These are phyloP conservation scores for Proliferodiscus dingleyae DNA, from an alignment of 2,329 filamentous ascomycete genomes.

Conservation along the genomic window DNA sequence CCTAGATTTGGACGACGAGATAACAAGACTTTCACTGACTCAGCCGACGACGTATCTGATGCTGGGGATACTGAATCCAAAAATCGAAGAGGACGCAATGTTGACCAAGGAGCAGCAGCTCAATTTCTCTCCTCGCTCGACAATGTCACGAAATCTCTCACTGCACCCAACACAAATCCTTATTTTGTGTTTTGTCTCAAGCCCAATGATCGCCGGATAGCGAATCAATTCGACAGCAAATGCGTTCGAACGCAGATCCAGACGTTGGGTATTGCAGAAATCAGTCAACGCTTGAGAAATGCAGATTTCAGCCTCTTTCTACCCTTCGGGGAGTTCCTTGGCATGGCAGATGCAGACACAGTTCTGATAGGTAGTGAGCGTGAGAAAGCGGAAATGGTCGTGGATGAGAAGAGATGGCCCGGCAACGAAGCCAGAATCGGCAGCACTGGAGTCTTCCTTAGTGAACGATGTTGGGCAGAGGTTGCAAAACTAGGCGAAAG, in stretches of 20 bases:
- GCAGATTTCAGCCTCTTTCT: slow-evolving; percentile 95
- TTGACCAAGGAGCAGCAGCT: slow-evolving; percentile 81
- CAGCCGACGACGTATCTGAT: slow-evolving; percentile 44
- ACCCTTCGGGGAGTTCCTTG: slow-evolving; percentile 92
- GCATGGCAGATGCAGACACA: slow-evolving; percentile 76
- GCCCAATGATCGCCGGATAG: slow-evolving; percentile 92
- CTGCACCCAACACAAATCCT: slow-evolving; percentile 75
- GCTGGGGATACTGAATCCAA: slow-evolving; percentile 34
- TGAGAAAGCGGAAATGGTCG: slow-evolving; percentile 85
- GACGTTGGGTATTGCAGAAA: slow-evolving; percentile 93
- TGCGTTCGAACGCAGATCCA: slow-evolving; percentile 93
- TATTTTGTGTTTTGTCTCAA: slow-evolving; percentile 98
- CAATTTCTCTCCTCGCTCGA: slow-evolving; percentile 88
- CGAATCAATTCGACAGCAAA: slow-evolving; percentile 98
- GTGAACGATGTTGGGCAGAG: slow-evolving; percentile 92
- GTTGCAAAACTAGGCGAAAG: slow-evolving; percentile 70
- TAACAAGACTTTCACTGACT: slow-evolving; percentile 31
- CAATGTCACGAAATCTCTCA: slow-evolving; percentile 83
- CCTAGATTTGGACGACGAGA: slow-evolving; percentile 27
- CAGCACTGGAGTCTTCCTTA: slow-evolving; percentile 90
- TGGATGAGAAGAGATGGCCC: slow-evolving; percentile 90
- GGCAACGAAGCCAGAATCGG: slow-evolving; percentile 86
- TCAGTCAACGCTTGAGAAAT: slow-evolving; percentile 85
- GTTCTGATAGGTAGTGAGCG: slow-evolving; percentile 86
- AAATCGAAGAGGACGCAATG: slow-evolving; percentile 38